Base-by-base conservation (phyloP, 208 protist species). In the Borovskyia barvae region DNA sequence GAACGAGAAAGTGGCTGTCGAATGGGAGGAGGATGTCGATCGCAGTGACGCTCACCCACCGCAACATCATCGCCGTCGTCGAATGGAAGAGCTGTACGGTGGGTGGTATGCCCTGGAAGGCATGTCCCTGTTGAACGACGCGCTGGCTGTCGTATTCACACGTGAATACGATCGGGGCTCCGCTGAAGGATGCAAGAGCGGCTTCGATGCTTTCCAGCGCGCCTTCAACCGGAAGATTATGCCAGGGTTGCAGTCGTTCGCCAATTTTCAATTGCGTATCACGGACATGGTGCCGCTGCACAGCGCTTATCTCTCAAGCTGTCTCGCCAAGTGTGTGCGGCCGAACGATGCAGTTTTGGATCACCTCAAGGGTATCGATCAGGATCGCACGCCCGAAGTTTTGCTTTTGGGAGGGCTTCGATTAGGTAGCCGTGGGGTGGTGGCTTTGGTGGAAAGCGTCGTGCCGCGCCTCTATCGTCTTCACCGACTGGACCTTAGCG, bases 281-380 rank as follows among this genome's bases (percentile, higher is more conserved):
- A 54, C 35, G 2, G 66, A 85, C 42, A 40, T 55, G 3, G 58
- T 66, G 12, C 65, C 76, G 55, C 56, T 94, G 29, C 71, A 73
- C 24, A 82, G 67, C 36, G 71, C 68, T 5, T 92, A 94, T 69
- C 49, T 94, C 11, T 40, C 66, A 28, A 68, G 77, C 41, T 92
- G 87, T 49, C 55, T 89, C 5, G 39, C 42, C 4, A 51, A 46
- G 29, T 51, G 61, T 17, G 64, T 79, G 12, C 72, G 80, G 56
- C 84, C 84, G 12, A 71, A 78, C 53, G 47, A 59, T 14, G 37
- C 37, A 3, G 45, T 92, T 36, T 37, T 94, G 47, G 54, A 67
- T 2, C 37, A 46, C 35, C 39, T 75, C 25, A 67, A 74, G 49
- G 22, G 26, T 32, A 71, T 71, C 20, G 64, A 71, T 20, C 40